These are phyloP conservation scores for Macrocystidia cucumis DNA, from an alignment of 1,284 basidiomycete genomes.

Conservation along the genomic window DNA sequence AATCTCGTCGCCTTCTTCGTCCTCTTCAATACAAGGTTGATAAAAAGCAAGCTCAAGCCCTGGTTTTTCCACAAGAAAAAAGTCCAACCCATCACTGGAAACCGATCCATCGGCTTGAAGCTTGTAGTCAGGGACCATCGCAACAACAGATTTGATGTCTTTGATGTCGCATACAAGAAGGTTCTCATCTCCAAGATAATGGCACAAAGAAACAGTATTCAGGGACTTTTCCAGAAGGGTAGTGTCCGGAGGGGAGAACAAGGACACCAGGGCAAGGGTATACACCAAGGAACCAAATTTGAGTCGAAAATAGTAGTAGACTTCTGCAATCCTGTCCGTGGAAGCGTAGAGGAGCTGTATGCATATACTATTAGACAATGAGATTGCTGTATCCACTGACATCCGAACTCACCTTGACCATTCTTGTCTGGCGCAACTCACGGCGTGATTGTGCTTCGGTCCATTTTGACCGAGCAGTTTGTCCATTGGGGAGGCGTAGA, in stretches of 20 bases:
- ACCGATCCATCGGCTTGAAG: constrained; percentile 1
- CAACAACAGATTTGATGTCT: constrained; percentile 5
- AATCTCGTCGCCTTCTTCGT: background rate
- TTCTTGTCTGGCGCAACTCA: constrained; percentile 1
- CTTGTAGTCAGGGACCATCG: constrained; percentile 9
- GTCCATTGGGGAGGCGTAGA: constrained; percentile 15
- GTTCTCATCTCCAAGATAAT: constrained; percentile 5
- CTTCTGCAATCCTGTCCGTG: too few relatives aligned
- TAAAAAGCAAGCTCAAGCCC: constrained; percentile 3
- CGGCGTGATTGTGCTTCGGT: background rate
- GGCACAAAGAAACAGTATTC: constrained; percentile 5
- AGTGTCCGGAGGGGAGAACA: constrained; percentile 7
- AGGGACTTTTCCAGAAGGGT: constrained; percentile 5
- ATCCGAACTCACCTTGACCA: constrained; percentile 1
- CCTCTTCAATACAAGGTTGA: constrained; percentile 7
- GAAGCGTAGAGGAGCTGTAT: too few relatives aligned
- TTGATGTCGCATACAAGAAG: constrained; percentile 6
- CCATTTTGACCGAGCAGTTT: constrained; percentile 11
- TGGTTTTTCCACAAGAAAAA: background rate
- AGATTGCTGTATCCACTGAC: too few relatives aligned
- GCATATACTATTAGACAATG: too few relatives aligned
- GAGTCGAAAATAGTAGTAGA: constrained; percentile 8
- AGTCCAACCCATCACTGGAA: constrained; percentile 4
- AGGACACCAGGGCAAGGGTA: constrained; percentile 8
- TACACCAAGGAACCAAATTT: constrained; percentile 2